These are phyloP conservation scores for Chaetomium olivaceum DNA, from an alignment of 2,329 filamentous ascomycete genomes.

Conservation along the genomic window DNA sequence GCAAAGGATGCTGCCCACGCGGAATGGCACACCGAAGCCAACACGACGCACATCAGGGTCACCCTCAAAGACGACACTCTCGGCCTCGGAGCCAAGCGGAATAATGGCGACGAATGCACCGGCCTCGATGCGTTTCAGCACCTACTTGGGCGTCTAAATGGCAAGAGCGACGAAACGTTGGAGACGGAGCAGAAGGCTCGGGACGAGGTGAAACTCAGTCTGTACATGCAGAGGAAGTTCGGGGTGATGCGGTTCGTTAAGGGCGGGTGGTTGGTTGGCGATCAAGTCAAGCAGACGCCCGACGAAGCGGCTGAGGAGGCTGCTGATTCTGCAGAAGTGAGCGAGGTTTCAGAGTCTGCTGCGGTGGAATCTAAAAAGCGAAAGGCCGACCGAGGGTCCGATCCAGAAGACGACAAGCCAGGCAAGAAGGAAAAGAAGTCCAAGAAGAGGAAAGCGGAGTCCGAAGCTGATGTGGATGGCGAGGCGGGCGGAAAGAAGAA, in stretches of 20 bases:
- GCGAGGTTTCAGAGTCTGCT: conserved; percentile 34
- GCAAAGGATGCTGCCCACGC: conserved; percentile 74
- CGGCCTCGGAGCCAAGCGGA: conserved; percentile 79
- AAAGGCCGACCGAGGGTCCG: conserved; percentile 29
- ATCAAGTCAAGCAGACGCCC: conserved; percentile 53
- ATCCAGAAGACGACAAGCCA: conserved; percentile 31
- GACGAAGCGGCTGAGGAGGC: conserved; percentile 33
- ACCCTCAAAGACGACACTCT: conserved; percentile 87
- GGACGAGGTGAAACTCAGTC: conserved; percentile 68
- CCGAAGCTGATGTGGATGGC: conserved; percentile 35
- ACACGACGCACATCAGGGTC: conserved; percentile 81
- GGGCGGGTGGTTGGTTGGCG: conserved; percentile 70
- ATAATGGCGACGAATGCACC: conserved; percentile 74
- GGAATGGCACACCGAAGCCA: conserved; percentile 75
- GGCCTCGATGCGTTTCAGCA: conserved; percentile 86
- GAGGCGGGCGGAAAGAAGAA: conserved; percentile 31
- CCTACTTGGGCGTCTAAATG: conserved; percentile 84
- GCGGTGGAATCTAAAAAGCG: conserved; percentile 36
- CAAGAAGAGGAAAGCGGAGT: conserved; percentile 53
- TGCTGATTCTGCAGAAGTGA: conserved; percentile 16
- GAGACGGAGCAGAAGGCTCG: conserved; percentile 68
- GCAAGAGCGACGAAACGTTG: conserved; percentile 73
- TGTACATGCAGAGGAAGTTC: conserved; percentile 74
- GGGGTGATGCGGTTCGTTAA: conserved; percentile 83
- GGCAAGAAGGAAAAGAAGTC: conserved; percentile 48